phyloP scores from a whole-genome alignment of 257 asterid species.

The Solanum medicagineum region DNA sequence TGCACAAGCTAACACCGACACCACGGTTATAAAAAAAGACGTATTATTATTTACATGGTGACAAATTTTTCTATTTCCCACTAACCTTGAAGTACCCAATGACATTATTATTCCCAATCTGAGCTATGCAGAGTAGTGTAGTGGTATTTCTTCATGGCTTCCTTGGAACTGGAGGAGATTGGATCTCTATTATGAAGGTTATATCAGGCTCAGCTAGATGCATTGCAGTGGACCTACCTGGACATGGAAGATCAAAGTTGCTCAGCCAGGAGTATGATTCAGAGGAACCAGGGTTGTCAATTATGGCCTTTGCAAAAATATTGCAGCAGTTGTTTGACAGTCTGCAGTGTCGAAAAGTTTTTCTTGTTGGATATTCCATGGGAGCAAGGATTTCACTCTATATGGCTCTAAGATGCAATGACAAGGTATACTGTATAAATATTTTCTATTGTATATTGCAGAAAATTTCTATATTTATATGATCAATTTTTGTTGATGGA shows the following conservation, averaged over 20 bases:
- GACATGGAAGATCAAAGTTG: constrained; percentile 69
- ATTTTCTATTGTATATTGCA: not conserved
- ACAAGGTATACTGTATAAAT: constrained; percentile 34
- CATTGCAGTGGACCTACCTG: constrained; percentile 90
- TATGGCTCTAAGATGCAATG: constrained; percentile 54
- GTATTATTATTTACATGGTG: not conserved
- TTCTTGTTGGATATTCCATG: constrained; percentile 86
- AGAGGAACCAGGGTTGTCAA: constrained; percentile 36
- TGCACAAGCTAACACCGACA: not conserved
- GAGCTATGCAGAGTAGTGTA: constrained; percentile 38
- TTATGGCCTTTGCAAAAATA: constrained; percentile 43
- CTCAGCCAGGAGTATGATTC: constrained; percentile 18
- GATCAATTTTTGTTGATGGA: not conserved
- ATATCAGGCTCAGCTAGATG: constrained; percentile 62
- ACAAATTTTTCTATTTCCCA: not conserved
- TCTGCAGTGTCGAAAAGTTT: constrained; percentile 42
- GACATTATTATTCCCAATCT: not conserved
- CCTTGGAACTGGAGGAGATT: constrained; percentile 73
- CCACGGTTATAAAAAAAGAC: not conserved
- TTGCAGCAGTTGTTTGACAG: constrained; percentile 41
- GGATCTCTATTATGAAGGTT: constrained; percentile 81
- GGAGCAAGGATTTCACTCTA: constrained; percentile 81
- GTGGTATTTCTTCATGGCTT: constrained; percentile 86
- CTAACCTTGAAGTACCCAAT: not conserved
- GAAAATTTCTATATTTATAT: not conserved